These are phyloP conservation scores for Saturnispora bothae DNA, from an alignment of 805 yeast genomes.

Conservation along the genomic window DNA sequence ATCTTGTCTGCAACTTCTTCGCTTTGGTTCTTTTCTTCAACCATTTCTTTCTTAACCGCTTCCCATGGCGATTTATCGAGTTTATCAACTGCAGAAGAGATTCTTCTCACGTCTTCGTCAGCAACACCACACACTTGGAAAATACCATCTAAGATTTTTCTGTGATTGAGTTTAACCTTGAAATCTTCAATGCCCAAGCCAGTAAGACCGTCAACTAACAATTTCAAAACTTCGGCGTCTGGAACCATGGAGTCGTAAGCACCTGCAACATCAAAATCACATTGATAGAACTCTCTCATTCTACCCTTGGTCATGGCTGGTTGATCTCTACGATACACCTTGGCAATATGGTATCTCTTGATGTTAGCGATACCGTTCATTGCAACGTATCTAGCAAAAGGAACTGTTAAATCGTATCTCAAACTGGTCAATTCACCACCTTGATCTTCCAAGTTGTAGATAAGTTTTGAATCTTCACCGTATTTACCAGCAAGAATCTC, in stretches of 20 bases:
- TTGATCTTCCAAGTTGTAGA: conserved; percentile 94
- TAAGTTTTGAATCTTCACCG: conserved; percentile 96
- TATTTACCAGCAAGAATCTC: conserved; percentile 95
- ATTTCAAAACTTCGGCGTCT: conserved; percentile 79
- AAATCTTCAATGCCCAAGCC: conserved; percentile 80
- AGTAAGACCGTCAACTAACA: conserved; percentile 76
- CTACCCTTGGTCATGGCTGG: conserved; percentile 99
- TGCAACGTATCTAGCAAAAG: conserved; percentile 95
- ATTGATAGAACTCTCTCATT: conserved; percentile 99
- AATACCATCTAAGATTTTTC: conserved; percentile 92
- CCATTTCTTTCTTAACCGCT: conserved; percentile 85
- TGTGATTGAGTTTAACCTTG: conserved; percentile 87
- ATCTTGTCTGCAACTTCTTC: conserved; percentile 89
- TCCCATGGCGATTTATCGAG: conserved; percentile 95
- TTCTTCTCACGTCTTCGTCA: conserved; percentile 86
- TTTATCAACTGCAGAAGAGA: conserved; percentile 94
- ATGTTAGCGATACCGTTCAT: conserved; percentile 84
- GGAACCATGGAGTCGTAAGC: conserved; percentile 89
- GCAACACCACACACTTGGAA: conserved; percentile 91
- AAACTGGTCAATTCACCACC: conserved; percentile 96
- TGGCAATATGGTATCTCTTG: conserved; percentile 94
- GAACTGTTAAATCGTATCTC: conserved; percentile 95
- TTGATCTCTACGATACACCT: conserved; percentile 97
- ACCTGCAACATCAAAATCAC: conserved; percentile 98
- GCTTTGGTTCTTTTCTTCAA: conserved; percentile 79